A percentile compares a stretch with the other conserved stretches of the same genome.
Evolutionary conservation across 495 filamentous ascomycete species (phyloP).

Genomic region (Astrocystis sublimbata): DNA sequence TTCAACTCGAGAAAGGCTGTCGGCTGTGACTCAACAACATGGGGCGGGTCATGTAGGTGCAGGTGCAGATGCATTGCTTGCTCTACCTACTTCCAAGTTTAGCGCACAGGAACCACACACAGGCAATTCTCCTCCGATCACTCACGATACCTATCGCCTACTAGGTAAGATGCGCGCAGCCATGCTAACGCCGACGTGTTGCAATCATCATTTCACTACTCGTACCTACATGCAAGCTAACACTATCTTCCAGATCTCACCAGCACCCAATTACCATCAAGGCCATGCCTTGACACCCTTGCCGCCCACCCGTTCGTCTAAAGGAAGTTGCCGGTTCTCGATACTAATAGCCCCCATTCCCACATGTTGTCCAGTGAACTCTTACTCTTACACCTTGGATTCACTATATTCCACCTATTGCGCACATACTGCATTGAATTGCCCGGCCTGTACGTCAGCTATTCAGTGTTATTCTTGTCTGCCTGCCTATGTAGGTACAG

Average conservation of each 20-base stretch:
- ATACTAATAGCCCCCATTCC: background rate
- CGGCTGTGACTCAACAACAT: conserved; percentile 15
- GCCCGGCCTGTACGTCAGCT: background rate
- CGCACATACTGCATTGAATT: background rate
- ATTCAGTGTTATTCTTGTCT: background rate
- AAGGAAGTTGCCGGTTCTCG: background rate
- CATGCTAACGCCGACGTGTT: conserved; percentile 12
- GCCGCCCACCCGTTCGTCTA: conserved; percentile 5
- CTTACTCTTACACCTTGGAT: background rate
- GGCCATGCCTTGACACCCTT: background rate
- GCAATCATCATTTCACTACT: conserved; percentile 9
- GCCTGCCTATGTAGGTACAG: background rate
- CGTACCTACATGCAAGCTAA: background rate
- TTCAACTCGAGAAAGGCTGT: background rate
- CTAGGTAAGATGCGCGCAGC: background rate
- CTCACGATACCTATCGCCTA: background rate
- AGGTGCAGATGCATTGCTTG: background rate
- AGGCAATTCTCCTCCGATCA: too few species aligned
- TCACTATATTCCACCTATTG: background rate
- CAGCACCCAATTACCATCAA: background rate
- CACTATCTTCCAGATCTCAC: background rate
- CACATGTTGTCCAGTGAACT: background rate
- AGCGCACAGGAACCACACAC: background rate
- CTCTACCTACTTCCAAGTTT: too few species aligned
- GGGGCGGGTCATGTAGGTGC: background rate